Evolutionary conservation across 768 basidiomycete genomes (phyloP).

Genomic region (Nidula microcarpa): DNA sequence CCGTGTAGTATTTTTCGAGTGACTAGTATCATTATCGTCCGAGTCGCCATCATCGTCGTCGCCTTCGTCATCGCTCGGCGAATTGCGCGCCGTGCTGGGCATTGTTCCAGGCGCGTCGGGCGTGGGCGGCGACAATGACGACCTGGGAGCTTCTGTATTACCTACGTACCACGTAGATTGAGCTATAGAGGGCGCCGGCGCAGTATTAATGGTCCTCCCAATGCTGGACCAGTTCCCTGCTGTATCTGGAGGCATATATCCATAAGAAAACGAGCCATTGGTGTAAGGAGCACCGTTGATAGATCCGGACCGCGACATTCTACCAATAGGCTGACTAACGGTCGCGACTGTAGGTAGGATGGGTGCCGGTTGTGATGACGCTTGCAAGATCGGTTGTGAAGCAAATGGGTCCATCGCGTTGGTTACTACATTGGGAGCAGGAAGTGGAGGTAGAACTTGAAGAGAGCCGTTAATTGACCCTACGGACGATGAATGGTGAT

Average conservation of each 20-base stretch:
- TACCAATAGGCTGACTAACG: slow-evolving; percentile 39
- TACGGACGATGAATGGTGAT: slow-evolving; percentile 39
- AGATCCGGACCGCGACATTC: slow-evolving; percentile 58
- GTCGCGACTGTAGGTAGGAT: slow-evolving; percentile 7
- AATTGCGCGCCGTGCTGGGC: slow-evolving; percentile 31
- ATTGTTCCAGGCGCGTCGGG: slow-evolving; percentile 21
- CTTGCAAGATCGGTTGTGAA: slow-evolving; percentile 15
- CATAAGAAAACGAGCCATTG: slow-evolving; percentile 28
- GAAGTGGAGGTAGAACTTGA: slow-evolving; percentile 2
- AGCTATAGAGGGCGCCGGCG: not conserved
- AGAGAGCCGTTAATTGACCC: slow-evolving; percentile 27
- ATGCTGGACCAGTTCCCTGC: not conserved
- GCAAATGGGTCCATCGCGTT: slow-evolving; percentile 8
- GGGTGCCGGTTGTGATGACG: slow-evolving; percentile 7
- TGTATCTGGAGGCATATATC: slow-evolving; percentile 17
- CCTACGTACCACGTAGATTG: not conserved
- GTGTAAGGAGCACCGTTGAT: slow-evolving; percentile 40
- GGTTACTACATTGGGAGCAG: not conserved
- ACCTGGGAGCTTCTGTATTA: not conserved
- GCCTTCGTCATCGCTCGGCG: slow-evolving; percentile 49
- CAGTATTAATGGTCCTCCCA: not conserved
- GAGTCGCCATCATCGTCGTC: slow-evolving; percentile 39
- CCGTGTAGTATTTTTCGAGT: slow-evolving; percentile 1
- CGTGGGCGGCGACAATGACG: slow-evolving; percentile 3
- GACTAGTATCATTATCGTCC: slow-evolving; percentile 32